Evolutionary conservation across 73 alveolate species (phyloP).

Genomic region (Paramecium sonneborni): DNA sequence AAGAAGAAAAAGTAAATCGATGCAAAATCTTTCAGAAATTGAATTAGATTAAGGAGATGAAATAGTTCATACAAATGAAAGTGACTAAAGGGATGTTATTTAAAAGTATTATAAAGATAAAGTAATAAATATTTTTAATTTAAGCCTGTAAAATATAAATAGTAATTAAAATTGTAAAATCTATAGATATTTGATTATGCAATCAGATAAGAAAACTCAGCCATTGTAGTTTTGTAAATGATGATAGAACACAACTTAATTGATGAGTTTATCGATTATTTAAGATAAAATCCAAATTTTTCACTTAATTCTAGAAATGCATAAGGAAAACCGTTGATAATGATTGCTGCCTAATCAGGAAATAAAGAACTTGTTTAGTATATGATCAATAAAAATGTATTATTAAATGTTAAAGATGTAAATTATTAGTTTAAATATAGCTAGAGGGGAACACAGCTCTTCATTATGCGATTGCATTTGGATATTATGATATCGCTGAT

Average conservation of each 20-base stretch:
- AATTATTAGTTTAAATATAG: neutral
- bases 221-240: neutral
- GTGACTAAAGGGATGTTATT: neutral
- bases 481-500: neutral
- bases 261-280: neutral
- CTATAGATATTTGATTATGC: neutral
- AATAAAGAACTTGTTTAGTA: neutral
- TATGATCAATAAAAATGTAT: neutral
- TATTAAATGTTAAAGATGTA: conserved; percentile 2
- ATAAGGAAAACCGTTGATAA: neutral
- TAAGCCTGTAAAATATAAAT: neutral
- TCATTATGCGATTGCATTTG: conserved; percentile 5
- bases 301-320: neutral
- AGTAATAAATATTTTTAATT: neutral
- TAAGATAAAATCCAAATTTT: neutral
- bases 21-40: neutral
- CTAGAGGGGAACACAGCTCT: conserved; percentile 30
- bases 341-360: conserved; percentile 28
- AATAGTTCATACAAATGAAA: neutral
- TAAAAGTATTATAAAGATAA: no score
- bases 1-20: neutral
- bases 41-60: neutral
- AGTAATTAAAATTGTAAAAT: neutral
- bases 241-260: neutral
- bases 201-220: neutral